Conservation (phyloP, 2,329 filamentous ascomycete species). For the Trichoderma sp. region DNA sequence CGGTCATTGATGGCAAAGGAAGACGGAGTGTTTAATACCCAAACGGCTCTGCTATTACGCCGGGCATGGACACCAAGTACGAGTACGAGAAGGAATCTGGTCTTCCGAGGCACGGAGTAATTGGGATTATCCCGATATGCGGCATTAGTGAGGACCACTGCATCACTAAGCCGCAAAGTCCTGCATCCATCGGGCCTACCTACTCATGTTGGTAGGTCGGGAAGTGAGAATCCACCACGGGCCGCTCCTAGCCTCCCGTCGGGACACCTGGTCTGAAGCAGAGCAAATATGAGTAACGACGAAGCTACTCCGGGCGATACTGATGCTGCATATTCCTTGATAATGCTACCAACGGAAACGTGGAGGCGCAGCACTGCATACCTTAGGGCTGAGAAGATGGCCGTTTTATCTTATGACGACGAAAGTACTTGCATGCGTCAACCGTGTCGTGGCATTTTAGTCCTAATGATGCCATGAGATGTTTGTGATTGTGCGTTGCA, state of each 20-base stretch:
- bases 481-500: background rate
- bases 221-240: background rate
- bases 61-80: background rate
- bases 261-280: background rate
- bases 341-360: background rate
- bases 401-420: background rate
- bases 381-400: slow-evolving; percentile 22
- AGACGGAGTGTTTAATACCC: background rate
- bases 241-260: background rate
- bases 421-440: background rate
- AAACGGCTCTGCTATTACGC: background rate
- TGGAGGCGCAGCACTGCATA: slow-evolving; percentile 22
- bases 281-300: background rate
- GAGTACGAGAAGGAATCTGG: background rate
- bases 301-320: background rate
- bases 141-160: background rate
- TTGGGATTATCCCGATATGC: background rate
- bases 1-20: background rate
- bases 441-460: background rate
- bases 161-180: background rate
- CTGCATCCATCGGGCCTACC: slow-evolving; percentile 13
- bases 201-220: background rate
- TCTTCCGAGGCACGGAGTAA: background rate
- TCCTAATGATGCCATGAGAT: background rate
- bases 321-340: background rate